Percentiles rank a stretch among this genome's conserved stretches.
Conservation (phyloP, 139 green algal species). For the Trebouxia sp. region DNA sequence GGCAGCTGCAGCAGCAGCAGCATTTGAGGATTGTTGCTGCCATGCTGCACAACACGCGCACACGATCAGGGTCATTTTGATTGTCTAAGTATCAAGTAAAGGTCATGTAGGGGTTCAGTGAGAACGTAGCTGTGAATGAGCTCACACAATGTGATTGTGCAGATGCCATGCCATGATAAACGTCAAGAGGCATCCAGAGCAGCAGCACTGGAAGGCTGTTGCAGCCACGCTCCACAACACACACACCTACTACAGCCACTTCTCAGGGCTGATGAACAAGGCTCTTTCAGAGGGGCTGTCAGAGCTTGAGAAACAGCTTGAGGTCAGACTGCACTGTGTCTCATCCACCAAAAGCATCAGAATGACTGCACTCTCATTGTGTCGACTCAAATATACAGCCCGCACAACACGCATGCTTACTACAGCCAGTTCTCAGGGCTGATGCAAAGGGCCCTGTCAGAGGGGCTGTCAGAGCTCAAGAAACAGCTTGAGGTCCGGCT, state of each 20-base stretch:
- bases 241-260: conserved; percentile 86
- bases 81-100: too few relatives aligned
- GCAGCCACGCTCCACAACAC: conserved; percentile 71
- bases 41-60: too few relatives aligned
- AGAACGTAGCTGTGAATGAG: background rate
- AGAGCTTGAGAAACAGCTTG: conserved; percentile 83
- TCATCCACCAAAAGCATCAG: too few relatives aligned
- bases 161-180: conserved; percentile 18
- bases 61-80: too few relatives aligned
- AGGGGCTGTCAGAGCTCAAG: conserved; percentile 65
- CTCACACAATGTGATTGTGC: background rate
- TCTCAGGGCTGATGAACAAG: conserved; percentile 55
- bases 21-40: too few relatives aligned
- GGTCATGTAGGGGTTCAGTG: too few relatives aligned
- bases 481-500: conserved; percentile 76
- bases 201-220: background rate
- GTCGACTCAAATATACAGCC: too few relatives aligned
- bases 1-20: too few relatives aligned
- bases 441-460: conserved; percentile 57
- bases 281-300: conserved; percentile 58
- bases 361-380: too few relatives aligned
- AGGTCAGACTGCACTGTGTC: conserved; percentile 34
- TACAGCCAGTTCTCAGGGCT: conserved; percentile 79
- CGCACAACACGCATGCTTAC: conserved; percentile 79
- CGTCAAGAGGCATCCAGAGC: background rate